Base-by-base conservation (phyloP, 352 stramenopile species). In the Phytophthora pluvialis region DNA sequence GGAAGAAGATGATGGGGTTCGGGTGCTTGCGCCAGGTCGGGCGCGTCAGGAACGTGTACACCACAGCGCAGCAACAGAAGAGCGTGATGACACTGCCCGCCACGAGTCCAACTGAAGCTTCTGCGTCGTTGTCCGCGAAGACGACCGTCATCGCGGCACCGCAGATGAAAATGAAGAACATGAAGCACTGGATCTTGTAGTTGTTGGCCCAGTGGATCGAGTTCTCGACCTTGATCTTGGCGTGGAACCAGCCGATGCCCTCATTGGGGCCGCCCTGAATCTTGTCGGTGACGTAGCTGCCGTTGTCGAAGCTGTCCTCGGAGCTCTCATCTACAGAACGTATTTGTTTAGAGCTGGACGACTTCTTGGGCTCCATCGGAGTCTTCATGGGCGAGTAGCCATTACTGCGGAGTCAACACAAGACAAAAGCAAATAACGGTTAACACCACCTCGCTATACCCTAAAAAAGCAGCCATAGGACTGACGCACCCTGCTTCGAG, bases 1-100 rank as follows among this genome's bases (percentile, higher is more conserved):
- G 86, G 63, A 92, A 95, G 53, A 94, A 94, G 29, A 95, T 93
- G 63, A 95, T 86, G 48, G 88, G 86, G 59, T 95, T 95, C 46
- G 88, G 88, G 54, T 95, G 88, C 62, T 95, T 96, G 15, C 88
- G 73, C 88, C 88, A 96, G 11, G 73, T 84, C 12, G 86, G 84
- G 1, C 85, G 81, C 46, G 84, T 91, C 47, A 81, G 55, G 63
- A 92, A 96, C 60, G 88, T 96, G 70, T 93, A 90, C 33, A 88
- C 64, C 32, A 96, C 86, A 3, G 84, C 73, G 10, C 65, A 75
- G 43, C 83, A 91, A 49, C 81, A 91, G 25, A 88, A 73, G 11
- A 94, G 77, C 60, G 88, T 94, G 67, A 96, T 88, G 46, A 91
- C 63, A 57, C 83, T 86, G 40, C 88, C 88, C 31, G 77, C 75